These are phyloP conservation scores for Candida hispaniensis DNA, from an alignment of 805 yeast genomes.

Conservation along the genomic window DNA sequence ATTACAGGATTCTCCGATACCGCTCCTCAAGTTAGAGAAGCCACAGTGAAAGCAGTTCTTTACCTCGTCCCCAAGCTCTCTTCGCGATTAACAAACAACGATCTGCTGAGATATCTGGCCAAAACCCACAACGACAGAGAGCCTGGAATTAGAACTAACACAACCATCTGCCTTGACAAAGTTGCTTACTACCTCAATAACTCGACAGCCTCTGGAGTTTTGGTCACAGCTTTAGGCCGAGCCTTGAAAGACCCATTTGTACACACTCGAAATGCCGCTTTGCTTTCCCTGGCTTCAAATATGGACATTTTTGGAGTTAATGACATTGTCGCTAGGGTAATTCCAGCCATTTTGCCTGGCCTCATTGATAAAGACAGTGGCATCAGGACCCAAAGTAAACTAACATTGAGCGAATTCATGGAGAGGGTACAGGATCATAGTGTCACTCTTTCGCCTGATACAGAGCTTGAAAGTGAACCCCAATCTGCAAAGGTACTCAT, in stretches of 20 bases:
- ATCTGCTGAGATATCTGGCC: constrained; percentile 68
- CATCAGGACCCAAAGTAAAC: constrained; percentile 63
- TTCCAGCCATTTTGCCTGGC: constrained; percentile 79
- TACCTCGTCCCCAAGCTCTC: constrained; percentile 52
- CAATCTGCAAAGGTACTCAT: constrained; percentile 6
- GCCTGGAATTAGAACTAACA: constrained; percentile 68
- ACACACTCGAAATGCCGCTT: constrained; percentile 64
- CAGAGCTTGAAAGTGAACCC: constrained; percentile 8
- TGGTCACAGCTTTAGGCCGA: constrained; percentile 78
- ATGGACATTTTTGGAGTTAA: constrained; percentile 59
- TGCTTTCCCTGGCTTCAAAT: constrained; percentile 58
- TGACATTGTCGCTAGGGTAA: constrained; percentile 65
- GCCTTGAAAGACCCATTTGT: constrained; percentile 70
- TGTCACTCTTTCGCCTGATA: constrained; percentile 2
- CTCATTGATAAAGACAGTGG: constrained; percentile 61
- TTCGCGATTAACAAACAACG: constrained; percentile 78
- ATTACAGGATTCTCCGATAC: constrained; percentile 82
- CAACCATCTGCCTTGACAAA: constrained; percentile 56
- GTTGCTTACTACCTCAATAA: constrained; percentile 53
- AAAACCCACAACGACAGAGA: constrained; percentile 68
- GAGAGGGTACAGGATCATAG: constrained; percentile 35
- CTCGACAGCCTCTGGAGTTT: constrained; percentile 50
- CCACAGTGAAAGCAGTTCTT: constrained; percentile 58
- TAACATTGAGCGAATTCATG: constrained; percentile 53
- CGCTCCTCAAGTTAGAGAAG: constrained; percentile 68